phyloP scores from a whole-genome alignment of 768 basidiomycete species.

The Russula brevipes region DNA sequence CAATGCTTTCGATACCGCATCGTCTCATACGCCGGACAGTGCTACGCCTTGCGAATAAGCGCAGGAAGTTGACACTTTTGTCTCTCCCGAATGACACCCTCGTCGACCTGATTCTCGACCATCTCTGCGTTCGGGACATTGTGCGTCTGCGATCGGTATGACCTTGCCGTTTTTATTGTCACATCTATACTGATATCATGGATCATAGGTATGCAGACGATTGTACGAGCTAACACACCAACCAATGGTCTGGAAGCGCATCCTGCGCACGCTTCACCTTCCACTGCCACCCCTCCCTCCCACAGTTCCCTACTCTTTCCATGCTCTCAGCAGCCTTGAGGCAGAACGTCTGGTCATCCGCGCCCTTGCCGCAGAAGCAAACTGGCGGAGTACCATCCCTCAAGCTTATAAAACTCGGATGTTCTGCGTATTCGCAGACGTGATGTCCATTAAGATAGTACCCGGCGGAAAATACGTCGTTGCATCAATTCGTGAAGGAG shows the following conservation, averaged over 20 bases:
- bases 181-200: neutral
- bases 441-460: conserved; percentile 24
- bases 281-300: conserved; percentile 24
- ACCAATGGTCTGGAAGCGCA: conserved; percentile 24
- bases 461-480: conserved; percentile 25
- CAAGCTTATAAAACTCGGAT: conserved; percentile 15
- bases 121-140: conserved; percentile 24
- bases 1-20: conserved; percentile 4
- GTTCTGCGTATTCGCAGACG: conserved; percentile 13
- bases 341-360: conserved; percentile 23
- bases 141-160: conserved; percentile 23
- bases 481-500: conserved; percentile 16
- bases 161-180: too few species aligned
- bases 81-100: conserved; percentile 21
- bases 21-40: conserved; percentile 19
- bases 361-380: conserved; percentile 23
- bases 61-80: conserved; percentile 2
- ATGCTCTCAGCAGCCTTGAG: conserved; percentile 21
- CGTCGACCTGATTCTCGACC: conserved; percentile 22
- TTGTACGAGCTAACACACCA: conserved; percentile 24
- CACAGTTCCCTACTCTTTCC: conserved; percentile 20
- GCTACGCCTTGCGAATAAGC: neutral
- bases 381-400: conserved; percentile 24
- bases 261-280: conserved; percentile 21
- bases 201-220: conserved; percentile 16